Evolutionary conservation across 2,329 filamentous ascomycete species (phyloP).

Genomic region (Bertia moriformis): DNA sequence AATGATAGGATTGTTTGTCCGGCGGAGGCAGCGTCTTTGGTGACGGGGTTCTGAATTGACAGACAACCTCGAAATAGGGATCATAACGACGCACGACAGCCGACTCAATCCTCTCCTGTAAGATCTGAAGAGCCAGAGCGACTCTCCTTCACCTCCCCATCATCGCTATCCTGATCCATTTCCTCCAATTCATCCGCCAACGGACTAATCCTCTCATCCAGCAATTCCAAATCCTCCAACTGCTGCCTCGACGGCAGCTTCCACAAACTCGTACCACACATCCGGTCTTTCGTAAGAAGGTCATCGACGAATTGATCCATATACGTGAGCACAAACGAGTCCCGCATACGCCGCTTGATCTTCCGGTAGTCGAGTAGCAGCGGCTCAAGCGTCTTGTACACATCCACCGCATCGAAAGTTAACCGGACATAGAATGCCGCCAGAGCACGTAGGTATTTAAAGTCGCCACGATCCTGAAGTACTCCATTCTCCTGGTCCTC

Average conservation of each 20-base stretch:
- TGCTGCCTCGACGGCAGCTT: constrained; percentile 40
- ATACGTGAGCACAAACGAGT: constrained; percentile 40
- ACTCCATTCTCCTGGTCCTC: constrained; percentile 6
- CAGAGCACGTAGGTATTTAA: constrained; percentile 48
- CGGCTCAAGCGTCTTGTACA: constrained; percentile 47
- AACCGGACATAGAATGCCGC: constrained; percentile 52
- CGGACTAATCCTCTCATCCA: constrained; percentile 45
- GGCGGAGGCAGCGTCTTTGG: too few species aligned
- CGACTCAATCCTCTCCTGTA: too few species aligned
- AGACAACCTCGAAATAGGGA: too few species aligned
- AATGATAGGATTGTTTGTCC: too few species aligned
- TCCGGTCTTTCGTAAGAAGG: constrained; percentile 42
- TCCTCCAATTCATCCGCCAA: constrained; percentile 22
- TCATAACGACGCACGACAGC: too few species aligned
- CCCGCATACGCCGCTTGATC: constrained; percentile 40
- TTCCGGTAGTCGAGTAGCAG: constrained; percentile 45
- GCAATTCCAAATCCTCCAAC: constrained; percentile 44
- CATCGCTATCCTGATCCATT: background rate
- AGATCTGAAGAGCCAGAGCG: too few species aligned
- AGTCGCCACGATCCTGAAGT: constrained; percentile 19
- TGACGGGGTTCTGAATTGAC: too few species aligned
- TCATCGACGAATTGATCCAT: constrained; percentile 54
- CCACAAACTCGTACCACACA: constrained; percentile 48
- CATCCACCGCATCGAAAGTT: constrained; percentile 45
- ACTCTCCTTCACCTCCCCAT: too few species aligned